Evolutionary conservation across 441 rosid species (phyloP).

Genomic region (Flueggea neowawraea): DNA sequence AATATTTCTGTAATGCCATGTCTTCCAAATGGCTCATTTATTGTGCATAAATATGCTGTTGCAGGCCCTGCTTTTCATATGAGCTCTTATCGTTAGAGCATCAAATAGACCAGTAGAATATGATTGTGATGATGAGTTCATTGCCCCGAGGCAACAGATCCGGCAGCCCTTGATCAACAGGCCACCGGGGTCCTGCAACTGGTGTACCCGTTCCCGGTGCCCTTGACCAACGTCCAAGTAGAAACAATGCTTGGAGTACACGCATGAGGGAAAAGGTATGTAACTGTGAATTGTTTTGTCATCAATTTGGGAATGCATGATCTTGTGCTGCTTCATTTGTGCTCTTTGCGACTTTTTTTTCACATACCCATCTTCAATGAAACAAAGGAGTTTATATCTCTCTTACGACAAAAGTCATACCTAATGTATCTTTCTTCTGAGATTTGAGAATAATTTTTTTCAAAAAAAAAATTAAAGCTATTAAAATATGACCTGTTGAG

Average conservation of each 20-base stretch:
- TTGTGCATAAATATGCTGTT: slow-evolving; percentile 6
- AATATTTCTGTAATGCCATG: no score
- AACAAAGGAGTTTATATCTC: no score
- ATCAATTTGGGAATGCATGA: background rate
- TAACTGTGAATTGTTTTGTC: background rate
- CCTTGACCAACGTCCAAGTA: slow-evolving; percentile 81
- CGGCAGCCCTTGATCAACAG: slow-evolving; percentile 83
- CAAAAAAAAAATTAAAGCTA: no score
- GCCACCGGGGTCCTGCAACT: slow-evolving; percentile 58
- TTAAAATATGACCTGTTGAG: no score
- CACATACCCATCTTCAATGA: no score
- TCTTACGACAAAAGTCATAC: no score
- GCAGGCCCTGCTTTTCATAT: slow-evolving; percentile 84
- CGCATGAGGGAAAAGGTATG: slow-evolving; percentile 97
- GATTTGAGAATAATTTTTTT: no score
- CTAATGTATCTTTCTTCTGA: no score
- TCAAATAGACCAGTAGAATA: slow-evolving; percentile 70
- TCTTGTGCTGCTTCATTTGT: background rate
- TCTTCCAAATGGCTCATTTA: slow-evolving; percentile 1
- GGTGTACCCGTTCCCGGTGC: slow-evolving; percentile 79
- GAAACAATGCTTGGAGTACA: slow-evolving; percentile 98
- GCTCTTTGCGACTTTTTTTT: background rate
- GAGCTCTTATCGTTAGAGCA: slow-evolving; percentile 77
- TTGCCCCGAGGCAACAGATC: slow-evolving; percentile 72
- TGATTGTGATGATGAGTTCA: slow-evolving; percentile 91